Percentiles rank a stretch among this genome's conserved stretches.
Conservation (phyloP, 495 filamentous ascomycete genomes). For the Ramalina intermedia region DNA sequence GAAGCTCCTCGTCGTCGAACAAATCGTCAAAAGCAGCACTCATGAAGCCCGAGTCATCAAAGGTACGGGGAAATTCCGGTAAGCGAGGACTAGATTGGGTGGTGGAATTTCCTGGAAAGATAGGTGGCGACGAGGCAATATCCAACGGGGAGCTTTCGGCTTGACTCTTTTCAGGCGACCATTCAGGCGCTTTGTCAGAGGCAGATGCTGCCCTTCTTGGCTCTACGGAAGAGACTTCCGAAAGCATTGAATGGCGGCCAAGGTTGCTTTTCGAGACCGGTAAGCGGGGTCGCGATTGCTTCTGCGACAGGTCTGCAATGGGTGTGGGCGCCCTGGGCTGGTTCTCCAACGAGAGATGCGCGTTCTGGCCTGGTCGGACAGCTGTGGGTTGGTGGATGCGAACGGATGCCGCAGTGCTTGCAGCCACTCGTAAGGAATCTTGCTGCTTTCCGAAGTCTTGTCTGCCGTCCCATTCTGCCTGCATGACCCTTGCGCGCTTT, state of each 20-base stretch:
- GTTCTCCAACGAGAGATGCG: slow-evolving; percentile 49
- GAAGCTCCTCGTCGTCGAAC: slow-evolving; percentile 32
- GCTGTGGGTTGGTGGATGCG: slow-evolving; percentile 70
- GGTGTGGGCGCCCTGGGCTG: slow-evolving; percentile 72
- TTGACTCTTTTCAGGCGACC: slow-evolving; percentile 38
- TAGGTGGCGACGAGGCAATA: slow-evolving; percentile 68
- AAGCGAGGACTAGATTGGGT: slow-evolving; percentile 59
- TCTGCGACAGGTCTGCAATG: slow-evolving; percentile 34
- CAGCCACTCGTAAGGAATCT: slow-evolving; percentile 73
- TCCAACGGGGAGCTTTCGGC: slow-evolving; percentile 40
- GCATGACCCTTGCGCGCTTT: slow-evolving; percentile 60
- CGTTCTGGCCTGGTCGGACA: slow-evolving; percentile 33
- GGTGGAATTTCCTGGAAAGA: slow-evolving; percentile 42
- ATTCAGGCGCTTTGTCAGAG: slow-evolving; percentile 29
- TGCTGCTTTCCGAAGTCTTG: slow-evolving; percentile 53
- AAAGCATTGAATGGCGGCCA: slow-evolving; percentile 28
- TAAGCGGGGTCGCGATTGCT: slow-evolving; percentile 11
- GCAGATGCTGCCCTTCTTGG: slow-evolving; percentile 31
- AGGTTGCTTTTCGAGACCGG: slow-evolving; percentile 20
- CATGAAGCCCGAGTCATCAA: slow-evolving; percentile 76
- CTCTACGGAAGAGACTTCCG: slow-evolving; percentile 27
- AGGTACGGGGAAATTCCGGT: slow-evolving; percentile 43
- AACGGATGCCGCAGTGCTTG: slow-evolving; percentile 74
- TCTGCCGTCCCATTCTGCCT: slow-evolving; percentile 51
- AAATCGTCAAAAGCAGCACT: slow-evolving; percentile 54